Conservation (phyloP, 1,139 yeast genomes). For the Taphrina deformans region DNA sequence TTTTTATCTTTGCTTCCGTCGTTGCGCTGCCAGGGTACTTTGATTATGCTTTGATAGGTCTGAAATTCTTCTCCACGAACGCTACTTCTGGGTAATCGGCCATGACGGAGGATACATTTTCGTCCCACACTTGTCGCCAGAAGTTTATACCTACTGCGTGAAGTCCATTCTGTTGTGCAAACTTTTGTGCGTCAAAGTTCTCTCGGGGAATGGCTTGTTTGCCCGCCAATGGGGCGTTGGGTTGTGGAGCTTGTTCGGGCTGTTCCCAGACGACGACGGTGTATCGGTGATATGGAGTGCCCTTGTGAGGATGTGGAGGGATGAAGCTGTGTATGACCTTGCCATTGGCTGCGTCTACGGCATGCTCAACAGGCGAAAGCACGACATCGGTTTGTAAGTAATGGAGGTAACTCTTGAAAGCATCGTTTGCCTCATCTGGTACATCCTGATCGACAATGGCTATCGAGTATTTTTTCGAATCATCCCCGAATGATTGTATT, state of each 20-base stretch:
- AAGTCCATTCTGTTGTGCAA: constrained; percentile 58
- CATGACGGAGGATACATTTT: constrained; percentile 22
- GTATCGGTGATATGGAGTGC: constrained; percentile 77
- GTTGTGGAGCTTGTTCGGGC: constrained; percentile 37
- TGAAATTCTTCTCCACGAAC: constrained; percentile 3
- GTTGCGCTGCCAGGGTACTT: too few species aligned
- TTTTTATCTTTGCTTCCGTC: too few species aligned
- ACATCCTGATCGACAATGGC: constrained; percentile 88
- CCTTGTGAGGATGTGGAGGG: constrained; percentile 90
- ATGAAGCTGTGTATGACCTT: constrained; percentile 61
- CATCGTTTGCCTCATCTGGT: constrained; percentile 70
- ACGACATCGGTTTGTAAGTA: constrained; percentile 73
- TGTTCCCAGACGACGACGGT: constrained; percentile 92
- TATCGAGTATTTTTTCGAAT: constrained; percentile 63
- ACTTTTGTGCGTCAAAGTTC: constrained; percentile 69
- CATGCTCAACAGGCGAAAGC: constrained; percentile 59
- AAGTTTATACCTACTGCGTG: constrained; percentile 85
- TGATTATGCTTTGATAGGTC: constrained; percentile 25
- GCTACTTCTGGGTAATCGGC: constrained; percentile 20
- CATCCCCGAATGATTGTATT: constrained; percentile 69
- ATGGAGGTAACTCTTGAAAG: constrained; percentile 69
- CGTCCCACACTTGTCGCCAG: constrained; percentile 84
- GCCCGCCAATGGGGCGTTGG: constrained; percentile 9
- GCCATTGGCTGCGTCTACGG: constrained; percentile 53
- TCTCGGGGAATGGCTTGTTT: constrained; percentile 41